These are phyloP conservation scores for Curvularia sp. DNA, from an alignment of 2,329 filamentous ascomycete species.

Conservation along the genomic window DNA sequence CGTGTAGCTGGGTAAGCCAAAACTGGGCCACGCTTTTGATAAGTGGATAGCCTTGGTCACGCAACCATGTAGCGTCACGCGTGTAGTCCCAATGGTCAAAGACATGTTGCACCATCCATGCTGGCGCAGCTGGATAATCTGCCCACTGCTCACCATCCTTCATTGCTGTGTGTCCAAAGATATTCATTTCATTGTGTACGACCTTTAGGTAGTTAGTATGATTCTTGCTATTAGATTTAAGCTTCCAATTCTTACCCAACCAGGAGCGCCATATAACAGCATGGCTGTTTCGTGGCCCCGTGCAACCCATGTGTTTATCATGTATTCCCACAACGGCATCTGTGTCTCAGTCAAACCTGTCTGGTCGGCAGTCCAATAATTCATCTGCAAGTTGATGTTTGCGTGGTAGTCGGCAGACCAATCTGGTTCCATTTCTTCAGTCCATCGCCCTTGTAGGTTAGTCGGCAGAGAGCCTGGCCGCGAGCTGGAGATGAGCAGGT, in stretches of 20 bases:
- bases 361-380: conserved; percentile 64
- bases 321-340: conserved; percentile 60
- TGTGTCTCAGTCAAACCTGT: conserved; percentile 60
- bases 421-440: conserved; percentile 53
- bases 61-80: conserved; percentile 56
- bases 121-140: conserved; percentile 57
- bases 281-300: conserved; percentile 62
- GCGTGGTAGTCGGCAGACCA: conserved; percentile 66
- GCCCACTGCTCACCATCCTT: conserved; percentile 56
- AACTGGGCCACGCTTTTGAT: conserved; percentile 63
- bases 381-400: conserved; percentile 69
- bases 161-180: conserved; percentile 64
- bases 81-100: conserved; percentile 65
- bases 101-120: conserved; percentile 69
- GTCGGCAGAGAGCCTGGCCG: conserved; percentile 60
- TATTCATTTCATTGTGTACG: conserved; percentile 65
- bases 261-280: conserved; percentile 61
- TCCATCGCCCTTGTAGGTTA: conserved; percentile 66
- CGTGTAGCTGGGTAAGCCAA: conserved; percentile 63
- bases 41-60: conserved; percentile 59
- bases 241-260: too few species aligned
- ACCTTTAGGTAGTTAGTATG: too few species aligned
- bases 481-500: conserved; percentile 64
- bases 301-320: conserved; percentile 62
- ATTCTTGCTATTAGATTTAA: too few species aligned